A percentile compares a stretch with the other conserved stretches of the same genome.
Conservation (phyloP, 139 green algal genomes). For the Pycnococcus provasolii region DNA sequence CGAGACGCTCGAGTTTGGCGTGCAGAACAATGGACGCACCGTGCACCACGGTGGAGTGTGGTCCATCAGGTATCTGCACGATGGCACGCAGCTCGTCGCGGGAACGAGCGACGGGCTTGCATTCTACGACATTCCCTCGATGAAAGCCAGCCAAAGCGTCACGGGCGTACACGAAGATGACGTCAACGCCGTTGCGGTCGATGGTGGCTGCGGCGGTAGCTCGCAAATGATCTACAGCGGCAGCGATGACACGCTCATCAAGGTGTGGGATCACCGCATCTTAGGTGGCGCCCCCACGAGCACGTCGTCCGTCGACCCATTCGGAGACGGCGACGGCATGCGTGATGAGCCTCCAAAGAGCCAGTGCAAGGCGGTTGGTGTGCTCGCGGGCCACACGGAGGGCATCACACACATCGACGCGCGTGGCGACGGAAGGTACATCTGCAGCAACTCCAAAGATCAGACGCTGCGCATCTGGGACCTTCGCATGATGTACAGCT, state of each 20-base stretch:
- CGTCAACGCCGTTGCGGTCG: slow-evolving; percentile 80
- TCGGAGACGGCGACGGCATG: no score
- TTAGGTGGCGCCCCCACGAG: slow-evolving; percentile 21
- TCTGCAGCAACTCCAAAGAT: slow-evolving; percentile 91
- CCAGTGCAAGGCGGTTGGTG: slow-evolving; percentile 36
- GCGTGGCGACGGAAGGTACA: slow-evolving; percentile 47
- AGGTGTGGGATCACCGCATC: slow-evolving; percentile 69
- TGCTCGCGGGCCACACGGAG: slow-evolving; percentile 82
- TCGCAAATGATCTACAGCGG: slow-evolving; percentile 66
- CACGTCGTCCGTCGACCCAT: neutral
- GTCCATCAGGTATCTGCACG: neutral
- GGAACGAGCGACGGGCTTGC: neutral
- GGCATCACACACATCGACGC: slow-evolving; percentile 76
- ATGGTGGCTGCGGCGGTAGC: slow-evolving; percentile 15
- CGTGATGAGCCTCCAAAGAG: no score
- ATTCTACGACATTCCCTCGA: neutral
- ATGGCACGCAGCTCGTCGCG: neutral
- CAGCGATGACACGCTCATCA: slow-evolving; percentile 70
- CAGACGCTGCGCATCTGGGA: slow-evolving; percentile 93
- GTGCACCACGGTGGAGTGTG: no score
- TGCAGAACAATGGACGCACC: no score
- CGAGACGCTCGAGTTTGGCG: no score
- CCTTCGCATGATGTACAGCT: slow-evolving; percentile 38
- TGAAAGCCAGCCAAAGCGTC: neutral
- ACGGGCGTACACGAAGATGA: slow-evolving; percentile 46